Percentiles rank a stretch among this genome's conserved stretches.
Conservation (phyloP, 495 filamentous ascomycete species). For the Rusavskia elegans region DNA sequence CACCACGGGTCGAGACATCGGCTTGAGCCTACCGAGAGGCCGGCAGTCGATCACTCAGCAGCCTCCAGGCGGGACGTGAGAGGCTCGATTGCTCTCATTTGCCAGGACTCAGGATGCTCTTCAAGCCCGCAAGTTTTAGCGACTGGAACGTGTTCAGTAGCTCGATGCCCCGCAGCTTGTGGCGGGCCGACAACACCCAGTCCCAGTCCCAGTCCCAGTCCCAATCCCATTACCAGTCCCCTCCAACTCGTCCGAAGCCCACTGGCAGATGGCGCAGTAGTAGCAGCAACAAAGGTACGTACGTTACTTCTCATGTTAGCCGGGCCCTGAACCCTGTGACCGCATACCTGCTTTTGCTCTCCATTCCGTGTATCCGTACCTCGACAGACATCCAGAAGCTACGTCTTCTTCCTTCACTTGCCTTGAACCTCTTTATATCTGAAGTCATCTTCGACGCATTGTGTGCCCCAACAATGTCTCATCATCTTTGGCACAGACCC, state of each 20-base stretch:
- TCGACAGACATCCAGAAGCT: too few relatives aligned
- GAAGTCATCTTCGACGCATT: background rate
- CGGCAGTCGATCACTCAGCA: background rate
- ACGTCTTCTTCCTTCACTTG: too few relatives aligned
- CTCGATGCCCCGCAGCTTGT: background rate
- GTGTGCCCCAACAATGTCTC: constrained; percentile 2
- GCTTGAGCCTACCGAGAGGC: too few relatives aligned
- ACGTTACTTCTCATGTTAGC: background rate
- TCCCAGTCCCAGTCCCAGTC: too few relatives aligned
- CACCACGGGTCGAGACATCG: too few relatives aligned
- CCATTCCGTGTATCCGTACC: too few relatives aligned
- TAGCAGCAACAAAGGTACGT: background rate
- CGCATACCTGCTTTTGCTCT: background rate
- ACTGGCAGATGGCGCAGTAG: constrained; percentile 1
- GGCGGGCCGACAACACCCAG: background rate
- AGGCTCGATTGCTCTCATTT: background rate
- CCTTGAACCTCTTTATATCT: too few relatives aligned
- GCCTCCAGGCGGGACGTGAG: background rate
- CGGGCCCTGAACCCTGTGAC: background rate
- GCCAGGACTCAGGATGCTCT: background rate
- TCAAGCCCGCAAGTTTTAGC: constrained; percentile 1
- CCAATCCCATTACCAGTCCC: background rate
- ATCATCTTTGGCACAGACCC: constrained; percentile 7
- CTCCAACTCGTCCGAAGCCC: background rate
- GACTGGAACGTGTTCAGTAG: background rate